Conservation (phyloP, 2,329 filamentous ascomycete species). For the Clonostachys byssicola region DNA sequence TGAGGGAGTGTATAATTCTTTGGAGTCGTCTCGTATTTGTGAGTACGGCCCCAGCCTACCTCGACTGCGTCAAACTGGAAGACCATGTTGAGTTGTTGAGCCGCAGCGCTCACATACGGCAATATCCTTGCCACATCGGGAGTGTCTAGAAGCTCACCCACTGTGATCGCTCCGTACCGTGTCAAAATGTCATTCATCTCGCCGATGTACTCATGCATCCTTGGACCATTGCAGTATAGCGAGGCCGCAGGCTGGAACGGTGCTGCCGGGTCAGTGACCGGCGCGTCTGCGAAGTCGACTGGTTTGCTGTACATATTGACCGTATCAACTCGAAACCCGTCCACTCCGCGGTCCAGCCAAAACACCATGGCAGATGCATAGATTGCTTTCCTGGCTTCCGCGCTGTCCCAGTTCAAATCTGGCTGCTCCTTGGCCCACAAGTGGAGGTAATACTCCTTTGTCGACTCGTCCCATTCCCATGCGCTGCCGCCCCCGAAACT, state of each 20-base stretch:
- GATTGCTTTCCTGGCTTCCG: slow-evolving; percentile 62
- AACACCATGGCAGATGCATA: slow-evolving; percentile 71
- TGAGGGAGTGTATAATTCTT: slow-evolving; percentile 39
- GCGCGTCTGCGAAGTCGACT: slow-evolving; percentile 52
- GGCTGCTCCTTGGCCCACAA: slow-evolving; percentile 75
- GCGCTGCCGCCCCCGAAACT: slow-evolving; percentile 53
- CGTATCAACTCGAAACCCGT: slow-evolving; percentile 72
- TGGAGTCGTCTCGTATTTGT: slow-evolving; percentile 34
- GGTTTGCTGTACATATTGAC: slow-evolving; percentile 71
- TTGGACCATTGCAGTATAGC: slow-evolving; percentile 64
- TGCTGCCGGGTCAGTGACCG: slow-evolving; percentile 40
- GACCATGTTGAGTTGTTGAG: slow-evolving; percentile 64
- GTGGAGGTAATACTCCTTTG: slow-evolving; percentile 72
- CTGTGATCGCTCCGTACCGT: slow-evolving; percentile 63
- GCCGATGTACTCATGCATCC: slow-evolving; percentile 62
- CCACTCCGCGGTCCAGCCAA: slow-evolving; percentile 71
- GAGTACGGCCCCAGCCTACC: slow-evolving; percentile 46
- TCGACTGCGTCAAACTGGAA: slow-evolving; percentile 65
- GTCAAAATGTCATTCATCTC: slow-evolving; percentile 62
- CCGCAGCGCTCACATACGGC: slow-evolving; percentile 52
- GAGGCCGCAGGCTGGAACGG: slow-evolving; percentile 46
- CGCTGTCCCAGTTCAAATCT: slow-evolving; percentile 82
- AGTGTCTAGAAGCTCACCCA: slow-evolving; percentile 65
- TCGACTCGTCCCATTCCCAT: slow-evolving; percentile 71
- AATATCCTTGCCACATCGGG: slow-evolving; percentile 54